Evolutionary conservation across 2,329 filamentous ascomycete species (phyloP), one percentile per base, ranked within the genome.

Genomic region (Zelopaecilomyces penicillatus): DNA sequence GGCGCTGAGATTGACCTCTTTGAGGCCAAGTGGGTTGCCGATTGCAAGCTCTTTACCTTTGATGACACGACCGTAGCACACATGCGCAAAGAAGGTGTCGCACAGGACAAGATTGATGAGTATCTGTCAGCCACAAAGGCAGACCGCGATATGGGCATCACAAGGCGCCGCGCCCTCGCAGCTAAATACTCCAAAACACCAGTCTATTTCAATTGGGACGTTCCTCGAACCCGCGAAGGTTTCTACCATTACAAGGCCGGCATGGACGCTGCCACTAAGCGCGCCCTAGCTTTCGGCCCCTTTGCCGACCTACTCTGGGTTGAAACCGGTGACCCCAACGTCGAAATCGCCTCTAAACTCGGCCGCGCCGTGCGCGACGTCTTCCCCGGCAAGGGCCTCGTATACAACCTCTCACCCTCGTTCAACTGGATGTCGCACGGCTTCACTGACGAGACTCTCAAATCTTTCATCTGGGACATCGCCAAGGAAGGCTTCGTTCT

Each of bases 381-480:
- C 4, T 73, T 79, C 56, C 87, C 89, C 0, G 81, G 79, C 49
- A 97, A 97, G 76, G 85, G 87, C 32, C 77, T 98, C 27, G 91
- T 97, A 0, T 98, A 98, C 71, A 98, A 98, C 69, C 77, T 98
- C 2, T 90, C 84, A 4, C 93, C 93, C 1, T 95, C 87, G 7
- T 98, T 98, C 76, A 97, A 98, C 74, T 98, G 93, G 93, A 93
- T 94, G 80, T 82, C 82, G 8, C 90, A 97, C 62, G 93, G 91
- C 30, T 98, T 97, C 67, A 83, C 78, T 4, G 81, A 89, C 52
- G 82, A 80, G 49, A 83, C 84, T 5, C 75, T 98, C 44, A 88
- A 85, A 68, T 88, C 80, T 5, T 98, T 98, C 65, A 86, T 98
- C 56, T 97, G 91, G 91, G 91, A 97, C 64, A 80, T 98, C 52